Conservation (phyloP, 306 rosid genomes). For the Gillenia trifoliata region DNA sequence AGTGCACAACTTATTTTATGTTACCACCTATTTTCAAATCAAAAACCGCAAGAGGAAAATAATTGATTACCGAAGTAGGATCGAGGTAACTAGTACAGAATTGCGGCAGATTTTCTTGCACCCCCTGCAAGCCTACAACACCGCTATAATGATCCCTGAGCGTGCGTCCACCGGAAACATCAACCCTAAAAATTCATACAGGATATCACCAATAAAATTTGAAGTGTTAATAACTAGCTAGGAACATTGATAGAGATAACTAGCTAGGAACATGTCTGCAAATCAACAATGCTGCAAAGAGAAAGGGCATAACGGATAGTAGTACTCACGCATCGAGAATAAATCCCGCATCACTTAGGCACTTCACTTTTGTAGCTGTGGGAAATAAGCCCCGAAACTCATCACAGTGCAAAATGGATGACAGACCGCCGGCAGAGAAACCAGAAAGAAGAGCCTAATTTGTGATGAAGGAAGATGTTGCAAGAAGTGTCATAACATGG, state of each 20-base stretch:
- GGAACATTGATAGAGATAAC: background rate
- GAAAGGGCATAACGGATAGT: constrained; percentile 3
- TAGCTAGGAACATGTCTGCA: background rate
- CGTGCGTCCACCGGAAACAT: constrained; percentile 55
- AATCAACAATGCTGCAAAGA: constrained; percentile 3
- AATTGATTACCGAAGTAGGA: constrained; percentile 64
- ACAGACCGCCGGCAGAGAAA: constrained; percentile 81
- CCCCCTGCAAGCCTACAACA: constrained; percentile 73
- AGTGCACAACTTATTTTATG: background rate
- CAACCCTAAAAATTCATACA: constrained; percentile 37
- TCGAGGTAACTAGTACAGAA: constrained; percentile 65
- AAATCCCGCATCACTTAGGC: constrained; percentile 81
- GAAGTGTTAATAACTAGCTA: background rate
- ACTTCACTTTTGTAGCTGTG: constrained; percentile 56
- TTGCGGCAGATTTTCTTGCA: constrained; percentile 54
- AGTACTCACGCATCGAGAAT: constrained; percentile 62
- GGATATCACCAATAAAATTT: constrained; percentile 7
- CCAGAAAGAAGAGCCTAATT: constrained; percentile 70
- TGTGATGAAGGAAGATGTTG: too few species aligned
- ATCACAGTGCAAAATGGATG: constrained; percentile 76
- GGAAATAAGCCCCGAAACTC: constrained; percentile 56
- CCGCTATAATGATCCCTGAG: constrained; percentile 57
- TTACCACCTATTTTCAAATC: background rate
- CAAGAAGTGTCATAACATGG: too few species aligned
- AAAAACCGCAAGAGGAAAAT: background rate